Base-by-base conservation (phyloP, 306 rosid genomes). In the Malus fusca region DNA sequence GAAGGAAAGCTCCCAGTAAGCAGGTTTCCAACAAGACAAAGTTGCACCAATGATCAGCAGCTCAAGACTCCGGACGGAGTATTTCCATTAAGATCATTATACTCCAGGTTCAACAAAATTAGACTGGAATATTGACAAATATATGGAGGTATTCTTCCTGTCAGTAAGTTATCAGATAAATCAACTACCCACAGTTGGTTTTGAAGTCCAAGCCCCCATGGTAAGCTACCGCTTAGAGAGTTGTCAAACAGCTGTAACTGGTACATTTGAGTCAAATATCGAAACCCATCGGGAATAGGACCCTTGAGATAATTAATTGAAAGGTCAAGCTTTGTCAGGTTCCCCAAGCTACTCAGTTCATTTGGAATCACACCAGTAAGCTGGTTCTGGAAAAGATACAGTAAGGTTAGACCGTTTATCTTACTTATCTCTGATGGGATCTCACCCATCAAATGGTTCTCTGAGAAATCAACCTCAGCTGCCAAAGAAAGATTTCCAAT, bases 181-280 rank as follows among this genome's bases (percentile, higher is more conserved):
- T 96, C 99, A 75, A 90, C 93, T n/a, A 96, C 99, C 99, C 99
- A 92, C 75, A 96, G 93, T 75, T 28, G 79, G 83, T 96, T 87
- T 70, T 71, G 51, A 55, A 73, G 80, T 73, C 99, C 99, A 56
- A 96, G 91, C 81, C 80, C 79, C 51, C 2, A 80, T 68, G 99
- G 98, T 86, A 96, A 88, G 75, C 66, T 61, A 17, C 99, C 99
- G 25, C 66, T 84, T n/a, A 96, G 83, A 43, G 85, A 80, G 90
- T 96, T 96, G 72, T 89, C 84, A 68, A 88, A 90, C 63, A 96
- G 97, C 81, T 96, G 98, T 73, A 96, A 80, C 88, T 89, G 96
- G 81, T 9, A 56, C 92, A 96, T 77, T 66, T 75, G 63, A 22
- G 85, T 76, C 82, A 90, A 73, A 75, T 84, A 65, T 64, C 90